These are phyloP conservation scores for Colletotrichum sp. DNA, from an alignment of 2,329 filamentous ascomycete species.

Conservation along the genomic window DNA sequence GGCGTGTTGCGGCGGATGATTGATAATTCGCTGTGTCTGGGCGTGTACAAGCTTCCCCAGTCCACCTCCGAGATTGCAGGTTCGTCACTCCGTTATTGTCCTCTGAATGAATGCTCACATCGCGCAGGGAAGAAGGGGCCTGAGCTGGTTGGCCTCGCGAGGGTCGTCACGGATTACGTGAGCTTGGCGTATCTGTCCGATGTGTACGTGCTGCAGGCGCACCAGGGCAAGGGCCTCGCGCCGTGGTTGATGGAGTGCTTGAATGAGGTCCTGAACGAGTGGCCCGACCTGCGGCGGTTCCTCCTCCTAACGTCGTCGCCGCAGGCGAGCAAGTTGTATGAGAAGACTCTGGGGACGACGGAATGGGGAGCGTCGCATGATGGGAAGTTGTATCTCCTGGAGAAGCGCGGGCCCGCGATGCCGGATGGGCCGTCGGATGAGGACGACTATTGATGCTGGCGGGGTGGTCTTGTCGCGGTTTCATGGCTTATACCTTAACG, in stretches of 20 bases:
- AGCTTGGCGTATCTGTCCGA: conserved; percentile 54
- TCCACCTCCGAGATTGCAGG: conserved; percentile 37
- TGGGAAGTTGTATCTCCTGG: conserved; percentile 43
- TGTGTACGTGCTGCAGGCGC: conserved; percentile 66
- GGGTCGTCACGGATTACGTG: conserved; percentile 22
- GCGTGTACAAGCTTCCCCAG: conserved; percentile 52
- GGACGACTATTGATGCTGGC: not conserved
- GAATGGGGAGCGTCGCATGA: conserved; percentile 48
- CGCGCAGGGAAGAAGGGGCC: conserved; percentile 25
- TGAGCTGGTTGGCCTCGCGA: conserved; percentile 45
- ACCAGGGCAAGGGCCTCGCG: conserved; percentile 67
- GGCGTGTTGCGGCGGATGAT: conserved; percentile 55
- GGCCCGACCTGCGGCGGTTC: conserved; percentile 64
- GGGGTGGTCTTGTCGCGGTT: not conserved
- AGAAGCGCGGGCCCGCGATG: conserved; percentile 40
- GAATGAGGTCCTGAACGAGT: conserved; percentile 58
- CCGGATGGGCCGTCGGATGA: conserved; percentile 1
- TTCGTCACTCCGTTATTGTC: conserved; percentile 16
- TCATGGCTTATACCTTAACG: conserved; percentile 28
- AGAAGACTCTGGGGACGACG: conserved; percentile 49
- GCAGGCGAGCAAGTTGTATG: conserved; percentile 47
- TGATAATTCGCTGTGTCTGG: conserved; percentile 64
- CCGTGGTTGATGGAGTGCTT: conserved; percentile 68
- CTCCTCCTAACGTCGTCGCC: conserved; percentile 55
- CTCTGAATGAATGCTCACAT: not conserved